Evolutionary conservation across 352 stramenopile genomes (phyloP), one percentile per base, ranked within the genome.

Genomic region (Blastocystis hominis): DNA sequence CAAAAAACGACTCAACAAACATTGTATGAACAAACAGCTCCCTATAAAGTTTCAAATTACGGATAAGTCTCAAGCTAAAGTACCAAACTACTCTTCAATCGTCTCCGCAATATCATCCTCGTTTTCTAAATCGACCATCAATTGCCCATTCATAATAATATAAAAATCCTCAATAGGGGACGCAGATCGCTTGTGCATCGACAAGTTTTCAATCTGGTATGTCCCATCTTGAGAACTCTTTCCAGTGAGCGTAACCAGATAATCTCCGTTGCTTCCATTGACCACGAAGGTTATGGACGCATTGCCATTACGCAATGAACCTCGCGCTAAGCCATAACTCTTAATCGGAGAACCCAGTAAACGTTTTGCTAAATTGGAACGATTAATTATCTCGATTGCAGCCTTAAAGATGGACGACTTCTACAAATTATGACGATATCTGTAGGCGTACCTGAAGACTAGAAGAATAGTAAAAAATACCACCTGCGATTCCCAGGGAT

Each of bases 401-500:
- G 59, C 55, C 55, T 66, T 63, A 46, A 84, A 84, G 20, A 84
- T 66, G 38, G 56, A n/a, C 17, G 20, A 68, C 2, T 84, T 44
- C 72, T 84, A 84, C 10, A 55, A 20, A 64, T 84, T 0, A 84
- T 20, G 40, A 5, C 7, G 0, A 50, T 6, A 10, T 13, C n/a
- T 34, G 0, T 68, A 36, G 6, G 34, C 5, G 15, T 24, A 84
- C 72, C 72, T 66, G 24, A 6, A 84, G 30, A 15, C 15, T 10
- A 68, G 30, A 40, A 24, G 72, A 84, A 40, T 84, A 84, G 30
- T 84, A 84, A 15, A 50, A 68, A 46, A 84, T 84, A 13, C 72
- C 46, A 47, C 72, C 72, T 30, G n/a, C 72, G 30, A 84, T 66
- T 20, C 15, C 47, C 5, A 40, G 36, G n/a, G 72, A 84, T 17